A percentile compares a stretch with the other conserved stretches of the same genome.
Conservation (phyloP, 1,139 yeast species). For the Diutina neorugosa region DNA sequence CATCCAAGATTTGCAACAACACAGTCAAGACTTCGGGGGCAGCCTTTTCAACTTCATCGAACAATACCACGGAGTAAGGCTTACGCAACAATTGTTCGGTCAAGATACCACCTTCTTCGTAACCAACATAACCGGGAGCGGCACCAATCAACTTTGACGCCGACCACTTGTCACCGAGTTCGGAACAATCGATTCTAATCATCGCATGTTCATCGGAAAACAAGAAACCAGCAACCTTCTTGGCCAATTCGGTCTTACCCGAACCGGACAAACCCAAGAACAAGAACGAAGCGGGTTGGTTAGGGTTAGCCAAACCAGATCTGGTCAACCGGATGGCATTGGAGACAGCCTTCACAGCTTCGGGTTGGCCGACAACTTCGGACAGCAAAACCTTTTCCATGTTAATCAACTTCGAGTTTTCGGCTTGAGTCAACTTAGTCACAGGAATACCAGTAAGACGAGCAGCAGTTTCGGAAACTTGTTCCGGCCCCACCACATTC, state of each 20-base stretch:
- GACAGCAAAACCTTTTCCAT: conserved; percentile 82
- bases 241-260: conserved; percentile 96
- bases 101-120: conserved; percentile 93
- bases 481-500: conserved; percentile 87
- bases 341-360: conserved; percentile 92
- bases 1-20: conserved; percentile 83
- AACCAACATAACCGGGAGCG: conserved; percentile 97
- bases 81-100: conserved; percentile 85
- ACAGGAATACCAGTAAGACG: conserved; percentile 98
- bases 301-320: conserved; percentile 93
- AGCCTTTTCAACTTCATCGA: conserved; percentile 98
- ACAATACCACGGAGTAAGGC: conserved; percentile 88
- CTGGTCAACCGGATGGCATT: conserved; percentile 88
- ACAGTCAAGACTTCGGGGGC: conserved; percentile 95
- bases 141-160: conserved; percentile 93
- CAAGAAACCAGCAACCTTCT: conserved; percentile 88
- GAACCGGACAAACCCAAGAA: conserved; percentile 95
- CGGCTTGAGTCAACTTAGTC: conserved; percentile 90
- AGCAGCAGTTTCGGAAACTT: conserved; percentile 95
- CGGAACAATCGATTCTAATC: conserved; percentile 96
- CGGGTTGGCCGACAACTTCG: conserved; percentile 90
- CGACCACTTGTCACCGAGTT: conserved; percentile 88
- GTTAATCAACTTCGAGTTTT: conserved; percentile 80
- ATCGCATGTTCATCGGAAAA: conserved; percentile 94
- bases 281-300: conserved; percentile 91